These are phyloP conservation scores for Lactifluus rugatus DNA, from an alignment of 768 basidiomycete genomes.

Conservation along the genomic window DNA sequence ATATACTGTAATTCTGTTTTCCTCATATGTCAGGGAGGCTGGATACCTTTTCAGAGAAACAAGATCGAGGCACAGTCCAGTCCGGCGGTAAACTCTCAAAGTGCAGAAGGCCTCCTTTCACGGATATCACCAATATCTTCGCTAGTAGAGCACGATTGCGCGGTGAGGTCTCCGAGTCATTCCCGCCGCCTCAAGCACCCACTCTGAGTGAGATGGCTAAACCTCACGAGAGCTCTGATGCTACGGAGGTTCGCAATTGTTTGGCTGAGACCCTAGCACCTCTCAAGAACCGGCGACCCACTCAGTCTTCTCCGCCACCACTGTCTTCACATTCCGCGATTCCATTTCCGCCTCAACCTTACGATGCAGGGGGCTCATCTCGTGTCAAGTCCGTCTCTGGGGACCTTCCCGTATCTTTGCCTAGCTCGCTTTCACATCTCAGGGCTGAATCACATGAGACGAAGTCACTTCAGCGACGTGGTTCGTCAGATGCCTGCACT, in stretches of 20 bases:
- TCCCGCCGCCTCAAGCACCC: not conserved
- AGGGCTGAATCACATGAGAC: not conserved
- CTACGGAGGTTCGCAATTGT: not conserved
- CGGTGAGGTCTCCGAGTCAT: not conserved
- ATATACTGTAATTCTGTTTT: not conserved
- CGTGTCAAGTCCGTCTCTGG: not conserved
- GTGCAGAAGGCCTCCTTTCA: slow-evolving; percentile 7
- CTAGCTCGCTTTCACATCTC: not conserved
- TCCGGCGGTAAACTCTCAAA: not conserved
- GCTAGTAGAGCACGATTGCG: not conserved
- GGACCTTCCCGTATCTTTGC: not conserved
- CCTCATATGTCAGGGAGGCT: not conserved
- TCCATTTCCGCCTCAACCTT: not conserved
- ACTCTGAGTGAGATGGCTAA: not conserved
- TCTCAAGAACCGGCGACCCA: not conserved
- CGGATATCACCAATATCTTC: slow-evolving; percentile 14
- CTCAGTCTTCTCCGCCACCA: not conserved
- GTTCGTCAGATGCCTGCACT: not conserved
- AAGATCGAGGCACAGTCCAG: not conserved
- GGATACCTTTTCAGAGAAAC: not conserved
- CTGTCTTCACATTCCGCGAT: not conserved
- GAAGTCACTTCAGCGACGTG: not conserved
- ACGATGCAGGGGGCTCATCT: not conserved
- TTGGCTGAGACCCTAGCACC: not conserved
- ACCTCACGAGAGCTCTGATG: not conserved